These are phyloP conservation scores for Citrullus amarus DNA, from an alignment of 306 rosid species.

Conservation along the genomic window DNA sequence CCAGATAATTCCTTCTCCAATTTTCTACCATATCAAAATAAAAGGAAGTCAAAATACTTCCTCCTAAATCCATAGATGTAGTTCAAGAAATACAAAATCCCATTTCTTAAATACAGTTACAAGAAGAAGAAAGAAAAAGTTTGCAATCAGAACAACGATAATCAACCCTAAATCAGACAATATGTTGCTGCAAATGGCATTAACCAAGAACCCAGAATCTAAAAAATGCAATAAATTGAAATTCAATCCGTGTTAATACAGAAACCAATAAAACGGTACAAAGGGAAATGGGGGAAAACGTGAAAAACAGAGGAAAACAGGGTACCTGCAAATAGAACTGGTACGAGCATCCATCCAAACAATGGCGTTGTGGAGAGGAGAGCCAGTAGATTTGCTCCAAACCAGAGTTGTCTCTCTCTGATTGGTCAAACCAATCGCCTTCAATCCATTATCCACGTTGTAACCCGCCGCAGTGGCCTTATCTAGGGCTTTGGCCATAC, in stretches of 20 bases:
- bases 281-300: background rate
- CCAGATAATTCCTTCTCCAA: conserved; percentile 70
- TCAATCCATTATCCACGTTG: conserved; percentile 59
- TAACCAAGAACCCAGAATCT: background rate
- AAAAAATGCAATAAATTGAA: background rate
- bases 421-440: conserved; percentile 80
- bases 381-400: conserved; percentile 92
- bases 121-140: background rate
- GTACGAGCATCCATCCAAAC: conserved; percentile 99
- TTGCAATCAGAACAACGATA: background rate
- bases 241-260: background rate
- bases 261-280: background rate
- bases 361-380: conserved; percentile 67
- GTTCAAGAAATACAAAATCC: background rate
- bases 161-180: background rate
- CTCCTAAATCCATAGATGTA: background rate
- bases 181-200: background rate
- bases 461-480: conserved; percentile 76
- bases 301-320: background rate
- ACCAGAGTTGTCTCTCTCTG: conserved; percentile 87
- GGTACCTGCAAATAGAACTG: conserved; percentile 64
- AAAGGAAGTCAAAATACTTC: background rate
- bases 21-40: conserved; percentile 28
- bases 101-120: background rate
- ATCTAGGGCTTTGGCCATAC: conserved; percentile 59